Conservation (phyloP, 2,329 filamentous ascomycete genomes). For the Fusarium tjaetaba region DNA sequence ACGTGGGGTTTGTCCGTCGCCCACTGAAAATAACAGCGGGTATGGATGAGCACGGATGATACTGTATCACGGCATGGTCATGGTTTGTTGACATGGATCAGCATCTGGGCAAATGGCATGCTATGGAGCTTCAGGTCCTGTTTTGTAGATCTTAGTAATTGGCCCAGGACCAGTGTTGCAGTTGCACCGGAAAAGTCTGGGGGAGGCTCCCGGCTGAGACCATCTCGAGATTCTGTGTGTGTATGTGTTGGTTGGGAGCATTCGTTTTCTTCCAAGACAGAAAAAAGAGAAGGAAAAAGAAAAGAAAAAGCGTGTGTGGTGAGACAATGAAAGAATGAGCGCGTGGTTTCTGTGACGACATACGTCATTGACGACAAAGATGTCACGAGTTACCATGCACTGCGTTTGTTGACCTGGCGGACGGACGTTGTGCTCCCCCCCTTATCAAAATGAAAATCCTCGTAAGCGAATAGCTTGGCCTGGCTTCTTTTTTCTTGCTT, state of each 20-base stretch:
- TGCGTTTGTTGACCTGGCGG: slow-evolving; percentile 4
- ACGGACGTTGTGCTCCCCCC: not conserved
- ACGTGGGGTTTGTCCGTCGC: slow-evolving; percentile 7
- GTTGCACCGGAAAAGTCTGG: slow-evolving; percentile 7
- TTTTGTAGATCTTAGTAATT: slow-evolving; percentile 17
- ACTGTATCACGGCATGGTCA: slow-evolving; percentile 14
- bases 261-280: not conserved
- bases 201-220: slow-evolving; percentile 4
- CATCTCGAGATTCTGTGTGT: not conserved
- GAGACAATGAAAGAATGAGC: slow-evolving; percentile 42
- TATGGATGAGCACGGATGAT: slow-evolving; percentile 13
- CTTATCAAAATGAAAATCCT: not conserved
- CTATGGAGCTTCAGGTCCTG: slow-evolving; percentile 7
- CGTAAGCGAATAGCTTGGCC: slow-evolving; percentile 13
- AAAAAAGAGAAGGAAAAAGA: not conserved
- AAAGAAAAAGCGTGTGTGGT: slow-evolving; percentile 19
- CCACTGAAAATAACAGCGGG: slow-evolving; percentile 3
- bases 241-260: not conserved
- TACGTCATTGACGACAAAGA: slow-evolving; percentile 41
- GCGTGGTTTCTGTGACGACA: slow-evolving; percentile 43
- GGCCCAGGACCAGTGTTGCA: not conserved
- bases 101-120: not conserved
- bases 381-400: slow-evolving; percentile 26
- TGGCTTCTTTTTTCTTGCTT: not conserved
- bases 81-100: not conserved